These are phyloP conservation scores for Cocos nucifera DNA, from an alignment of 176 grass and related monocot species.

Conservation along the genomic window DNA sequence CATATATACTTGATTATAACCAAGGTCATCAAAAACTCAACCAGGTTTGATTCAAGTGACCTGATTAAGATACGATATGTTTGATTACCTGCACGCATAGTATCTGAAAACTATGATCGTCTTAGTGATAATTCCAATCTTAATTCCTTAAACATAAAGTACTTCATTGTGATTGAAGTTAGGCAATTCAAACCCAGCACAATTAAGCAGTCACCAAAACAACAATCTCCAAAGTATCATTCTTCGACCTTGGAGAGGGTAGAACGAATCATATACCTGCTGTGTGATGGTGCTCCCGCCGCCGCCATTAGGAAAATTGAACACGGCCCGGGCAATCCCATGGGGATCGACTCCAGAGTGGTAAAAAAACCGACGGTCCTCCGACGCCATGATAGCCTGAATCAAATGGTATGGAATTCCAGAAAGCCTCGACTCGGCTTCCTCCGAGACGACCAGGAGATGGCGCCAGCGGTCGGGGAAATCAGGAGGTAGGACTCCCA, in stretches of 20 bases:
- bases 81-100: too few relatives aligned
- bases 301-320: slow-evolving; percentile 2
- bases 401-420: not conserved
- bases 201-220: not conserved
- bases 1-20: too few relatives aligned
- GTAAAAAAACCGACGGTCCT: slow-evolving; percentile 7
- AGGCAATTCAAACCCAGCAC: not conserved
- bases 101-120: too few relatives aligned
- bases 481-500: not conserved
- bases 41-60: too few relatives aligned
- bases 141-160: too few relatives aligned
- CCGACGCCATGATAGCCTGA: not conserved
- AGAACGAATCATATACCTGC: not conserved
- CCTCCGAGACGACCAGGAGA: not conserved
- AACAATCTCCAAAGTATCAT: too few relatives aligned
- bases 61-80: too few relatives aligned
- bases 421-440: slow-evolving; percentile 3
- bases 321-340: not conserved
- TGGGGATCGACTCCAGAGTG: slow-evolving; percentile 4
- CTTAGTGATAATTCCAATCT: too few relatives aligned
- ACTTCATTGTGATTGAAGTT: too few relatives aligned
- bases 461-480: not conserved
- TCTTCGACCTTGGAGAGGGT: too few relatives aligned
- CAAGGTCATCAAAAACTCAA: too few relatives aligned
- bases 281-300: slow-evolving; percentile 12